Percentiles rank a stretch among this genome's conserved stretches.
Conservation (phyloP, 2,329 filamentous ascomycete genomes). For the Aspergillus sp. region DNA sequence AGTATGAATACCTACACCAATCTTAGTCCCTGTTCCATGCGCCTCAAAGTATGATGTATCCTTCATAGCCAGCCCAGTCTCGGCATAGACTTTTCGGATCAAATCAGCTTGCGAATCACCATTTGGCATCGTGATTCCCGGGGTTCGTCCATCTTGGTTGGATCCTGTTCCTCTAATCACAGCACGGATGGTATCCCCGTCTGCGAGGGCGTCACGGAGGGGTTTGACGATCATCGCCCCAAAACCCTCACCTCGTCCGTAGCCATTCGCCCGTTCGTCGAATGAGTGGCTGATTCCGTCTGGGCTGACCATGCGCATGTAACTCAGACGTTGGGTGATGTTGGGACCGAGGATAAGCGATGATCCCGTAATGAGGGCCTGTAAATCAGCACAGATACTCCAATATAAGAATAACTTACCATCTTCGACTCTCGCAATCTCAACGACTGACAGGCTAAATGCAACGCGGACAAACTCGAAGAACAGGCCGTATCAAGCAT, state of each 20-base stretch:
- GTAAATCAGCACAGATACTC: constrained; percentile 15
- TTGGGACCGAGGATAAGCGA: constrained; percentile 3
- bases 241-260: constrained; percentile 32
- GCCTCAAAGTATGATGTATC: constrained; percentile 36
- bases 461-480: constrained; percentile 20
- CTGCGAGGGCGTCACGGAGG: constrained; percentile 25
- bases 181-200: constrained; percentile 31
- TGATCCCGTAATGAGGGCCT: constrained; percentile 18
- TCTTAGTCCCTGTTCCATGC: constrained; percentile 55
- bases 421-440: constrained; percentile 20
- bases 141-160: constrained; percentile 24
- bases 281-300: constrained; percentile 37
- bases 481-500: constrained; percentile 26
- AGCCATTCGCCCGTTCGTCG: constrained; percentile 23
- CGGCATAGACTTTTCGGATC: constrained; percentile 32
- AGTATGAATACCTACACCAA: constrained; percentile 29
- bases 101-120: constrained; percentile 30
- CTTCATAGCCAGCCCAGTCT: constrained; percentile 26
- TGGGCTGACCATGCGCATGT: constrained; percentile 32
- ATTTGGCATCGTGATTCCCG: constrained; percentile 40
- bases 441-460: constrained; percentile 20
- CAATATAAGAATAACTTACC: constrained; percentile 15
- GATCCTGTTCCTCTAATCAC: constrained; percentile 34
- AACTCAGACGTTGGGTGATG: neutral
- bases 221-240: constrained; percentile 30